Conservation (phyloP, 441 rosid species). For the Euphorbia schlechtendalii region DNA sequence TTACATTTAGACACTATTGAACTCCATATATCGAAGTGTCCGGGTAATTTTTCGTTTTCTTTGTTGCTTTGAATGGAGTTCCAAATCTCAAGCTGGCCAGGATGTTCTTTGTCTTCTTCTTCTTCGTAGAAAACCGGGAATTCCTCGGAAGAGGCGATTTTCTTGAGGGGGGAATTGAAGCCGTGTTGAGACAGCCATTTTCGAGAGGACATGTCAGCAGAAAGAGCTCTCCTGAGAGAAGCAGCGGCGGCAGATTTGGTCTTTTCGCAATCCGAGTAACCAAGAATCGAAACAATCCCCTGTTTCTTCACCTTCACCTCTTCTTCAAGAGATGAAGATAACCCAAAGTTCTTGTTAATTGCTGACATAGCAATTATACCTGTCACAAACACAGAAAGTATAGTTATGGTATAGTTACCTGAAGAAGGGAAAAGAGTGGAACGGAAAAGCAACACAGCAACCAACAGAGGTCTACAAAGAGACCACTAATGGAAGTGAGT, state of each 20-base stretch:
- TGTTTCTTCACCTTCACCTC: conserved; percentile 34
- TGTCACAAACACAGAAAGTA: background rate
- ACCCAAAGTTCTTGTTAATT: conserved; percentile 39
- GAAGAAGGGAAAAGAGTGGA: too few relatives aligned
- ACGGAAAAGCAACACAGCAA: conserved; percentile 31
- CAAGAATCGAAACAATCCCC: conserved; percentile 76
- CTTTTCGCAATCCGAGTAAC: conserved; percentile 26
- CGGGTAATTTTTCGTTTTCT: conserved; percentile 27
- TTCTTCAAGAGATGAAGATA: conserved; percentile 43
- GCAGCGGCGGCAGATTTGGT: conserved; percentile 24
- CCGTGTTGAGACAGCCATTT: conserved; percentile 49
- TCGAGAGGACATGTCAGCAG: conserved; percentile 74
- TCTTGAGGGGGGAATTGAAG: conserved; percentile 48
- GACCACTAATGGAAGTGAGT: conserved; percentile 35
- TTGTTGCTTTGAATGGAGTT: conserved; percentile 40
- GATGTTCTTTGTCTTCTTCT: conserved; percentile 16
- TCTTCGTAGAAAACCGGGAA: conserved; percentile 23
- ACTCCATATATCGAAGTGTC: conserved; percentile 53
- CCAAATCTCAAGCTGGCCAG: conserved; percentile 34
- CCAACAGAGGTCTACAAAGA: conserved; percentile 40
- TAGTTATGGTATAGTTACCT: too few relatives aligned
- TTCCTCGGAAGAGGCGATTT: conserved; percentile 45
- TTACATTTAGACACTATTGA: conserved; percentile 47
- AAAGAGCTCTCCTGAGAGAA: conserved; percentile 68
- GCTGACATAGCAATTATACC: conserved; percentile 39